A percentile compares a stretch with the other conserved stretches of the same genome.
These are phyloP conservation scores for Wickerhamomyces pijperi DNA, from an alignment of 805 yeast species.

Conservation along the genomic window DNA sequence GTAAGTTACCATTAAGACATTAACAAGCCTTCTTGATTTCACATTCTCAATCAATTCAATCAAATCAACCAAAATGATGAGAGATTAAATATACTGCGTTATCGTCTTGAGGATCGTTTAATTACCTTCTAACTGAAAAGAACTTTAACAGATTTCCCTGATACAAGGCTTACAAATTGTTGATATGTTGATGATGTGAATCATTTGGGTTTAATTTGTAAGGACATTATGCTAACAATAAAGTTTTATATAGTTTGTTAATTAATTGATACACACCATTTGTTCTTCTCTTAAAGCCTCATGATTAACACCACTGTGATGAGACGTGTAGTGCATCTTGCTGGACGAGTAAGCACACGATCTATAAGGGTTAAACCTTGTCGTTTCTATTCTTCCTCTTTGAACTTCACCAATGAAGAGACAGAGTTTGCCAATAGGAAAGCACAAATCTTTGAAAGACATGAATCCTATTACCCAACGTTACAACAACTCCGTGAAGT, in stretches of 20 bases:
- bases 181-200: too few species aligned
- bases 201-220: too few species aligned
- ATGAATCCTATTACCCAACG: slow-evolving; percentile 16
- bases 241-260: not conserved
- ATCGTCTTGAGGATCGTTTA: slow-evolving; percentile 24
- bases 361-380: too few species aligned
- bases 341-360: too few species aligned
- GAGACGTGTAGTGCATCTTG: not conserved
- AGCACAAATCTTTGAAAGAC: slow-evolving; percentile 5
- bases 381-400: too few species aligned
- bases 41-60: too few species aligned
- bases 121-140: slow-evolving; percentile 21
- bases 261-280: not conserved
- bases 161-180: too few species aligned
- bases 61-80: too few species aligned
- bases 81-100: slow-evolving; percentile 20
- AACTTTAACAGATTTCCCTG: slow-evolving; percentile 6
- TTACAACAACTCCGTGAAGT: slow-evolving; percentile 9
- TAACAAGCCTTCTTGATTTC: too few species aligned
- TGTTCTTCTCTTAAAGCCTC: too few species aligned
- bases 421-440: slow-evolving; percentile 17
- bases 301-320: too few species aligned
- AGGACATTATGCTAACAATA: not conserved
- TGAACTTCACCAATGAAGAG: slow-evolving; percentile 12
- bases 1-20: too few species aligned